Evolutionary conservation across 176 grass and related monocot species (phyloP).

Genomic region (Metroxylon sagu): DNA sequence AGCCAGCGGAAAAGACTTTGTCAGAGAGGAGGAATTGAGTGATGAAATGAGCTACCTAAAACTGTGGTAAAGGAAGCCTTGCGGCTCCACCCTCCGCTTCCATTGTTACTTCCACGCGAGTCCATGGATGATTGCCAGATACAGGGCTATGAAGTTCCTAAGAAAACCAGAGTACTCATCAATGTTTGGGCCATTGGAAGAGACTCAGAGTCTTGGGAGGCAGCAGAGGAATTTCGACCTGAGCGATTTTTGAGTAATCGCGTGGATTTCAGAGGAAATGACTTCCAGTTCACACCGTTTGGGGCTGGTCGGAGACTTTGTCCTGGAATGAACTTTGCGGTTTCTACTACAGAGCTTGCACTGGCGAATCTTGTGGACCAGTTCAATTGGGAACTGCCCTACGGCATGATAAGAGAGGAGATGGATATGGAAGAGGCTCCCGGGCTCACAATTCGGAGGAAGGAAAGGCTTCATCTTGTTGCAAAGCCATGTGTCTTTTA

Average conservation of each 20-base stretch:
- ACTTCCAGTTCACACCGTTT: slow-evolving; percentile 5
- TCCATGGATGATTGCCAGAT: slow-evolving; percentile 1
- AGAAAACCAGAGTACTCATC: neutral
- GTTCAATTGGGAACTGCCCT: neutral
- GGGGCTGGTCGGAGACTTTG: neutral
- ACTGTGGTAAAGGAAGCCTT: neutral
- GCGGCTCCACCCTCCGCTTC: neutral
- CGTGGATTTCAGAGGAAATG: neutral
- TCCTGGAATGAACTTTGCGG: neutral
- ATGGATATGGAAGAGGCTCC: neutral
- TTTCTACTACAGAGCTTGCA: neutral
- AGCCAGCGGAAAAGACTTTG: neutral
- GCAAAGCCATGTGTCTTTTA: neutral
- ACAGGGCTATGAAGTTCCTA: neutral
- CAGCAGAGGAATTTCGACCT: neutral
- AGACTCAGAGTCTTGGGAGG: neutral
- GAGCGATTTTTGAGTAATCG: neutral
- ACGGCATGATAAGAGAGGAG: neutral
- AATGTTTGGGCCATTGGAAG: slow-evolving; percentile 9
- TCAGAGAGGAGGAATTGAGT: neutral
- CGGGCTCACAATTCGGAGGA: neutral
- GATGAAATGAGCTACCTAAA: neutral
- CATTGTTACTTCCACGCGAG: neutral
- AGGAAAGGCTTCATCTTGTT: neutral
- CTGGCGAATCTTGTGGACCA: neutral